A percentile compares a stretch with the other conserved stretches of the same genome.
Conservation (phyloP, 441 rosid genomes). For the Macaranga tanarius region DNA sequence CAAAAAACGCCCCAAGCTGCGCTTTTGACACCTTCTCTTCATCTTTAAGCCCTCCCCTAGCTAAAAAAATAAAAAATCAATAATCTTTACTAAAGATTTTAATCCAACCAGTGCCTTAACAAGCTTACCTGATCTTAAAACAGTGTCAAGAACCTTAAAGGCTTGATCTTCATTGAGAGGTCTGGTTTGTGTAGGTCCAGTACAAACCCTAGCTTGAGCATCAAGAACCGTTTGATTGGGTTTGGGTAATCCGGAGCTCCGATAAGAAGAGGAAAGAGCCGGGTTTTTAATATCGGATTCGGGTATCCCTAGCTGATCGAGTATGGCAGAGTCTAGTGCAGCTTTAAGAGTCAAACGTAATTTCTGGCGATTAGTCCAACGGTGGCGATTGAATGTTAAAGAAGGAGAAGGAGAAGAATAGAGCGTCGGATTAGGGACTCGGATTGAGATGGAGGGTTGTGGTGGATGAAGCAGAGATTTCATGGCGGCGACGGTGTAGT, state of each 20-base stretch:
- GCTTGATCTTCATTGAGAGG: slow-evolving; percentile 81
- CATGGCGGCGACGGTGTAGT: slow-evolving; percentile 55
- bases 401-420: slow-evolving; percentile 30
- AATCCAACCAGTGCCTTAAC: background rate
- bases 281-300: slow-evolving; percentile 70
- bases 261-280: slow-evolving; percentile 67
- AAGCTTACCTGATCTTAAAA: slow-evolving; percentile 68
- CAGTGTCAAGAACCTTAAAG: slow-evolving; percentile 68
- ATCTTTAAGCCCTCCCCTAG: slow-evolving; percentile 66
- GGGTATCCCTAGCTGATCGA: slow-evolving; percentile 59
- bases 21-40: slow-evolving; percentile 83
- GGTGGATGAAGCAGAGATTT: slow-evolving; percentile 50
- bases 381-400: slow-evolving; percentile 29
- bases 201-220: slow-evolving; percentile 96
- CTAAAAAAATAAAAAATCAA: slow-evolving; percentile 28
- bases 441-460: slow-evolving; percentile 32
- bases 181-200: slow-evolving; percentile 89
- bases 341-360: slow-evolving; percentile 29
- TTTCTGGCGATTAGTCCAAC: slow-evolving; percentile 29
- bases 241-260: slow-evolving; percentile 55
- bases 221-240: slow-evolving; percentile 87
- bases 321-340: slow-evolving; percentile 42
- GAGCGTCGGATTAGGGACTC: slow-evolving; percentile 22
- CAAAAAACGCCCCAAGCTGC: slow-evolving; percentile 93
- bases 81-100: too few species aligned